These are phyloP conservation scores for Aureoboletus auriporus DNA, from an alignment of 768 basidiomycete genomes.

Conservation along the genomic window DNA sequence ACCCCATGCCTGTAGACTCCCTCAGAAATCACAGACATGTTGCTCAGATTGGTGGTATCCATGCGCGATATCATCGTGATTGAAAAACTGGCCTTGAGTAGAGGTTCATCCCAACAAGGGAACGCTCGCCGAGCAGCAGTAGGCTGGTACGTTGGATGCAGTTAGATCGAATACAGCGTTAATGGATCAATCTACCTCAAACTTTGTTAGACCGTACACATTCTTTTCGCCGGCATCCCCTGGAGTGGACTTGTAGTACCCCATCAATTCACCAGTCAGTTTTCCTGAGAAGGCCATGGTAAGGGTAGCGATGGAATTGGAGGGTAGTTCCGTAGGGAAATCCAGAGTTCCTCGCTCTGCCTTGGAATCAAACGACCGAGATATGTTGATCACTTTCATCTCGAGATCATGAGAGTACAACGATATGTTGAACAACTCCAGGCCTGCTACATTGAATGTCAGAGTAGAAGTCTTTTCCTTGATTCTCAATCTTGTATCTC, in stretches of 20 bases:
- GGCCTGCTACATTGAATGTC: constrained; percentile 60
- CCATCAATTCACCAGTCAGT: constrained; percentile 71
- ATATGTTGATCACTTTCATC: constrained; percentile 41
- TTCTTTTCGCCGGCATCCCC: constrained; percentile 61
- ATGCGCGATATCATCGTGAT: constrained; percentile 75
- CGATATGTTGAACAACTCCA: constrained; percentile 54
- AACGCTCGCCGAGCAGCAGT: constrained; percentile 81
- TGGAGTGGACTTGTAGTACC: constrained; percentile 73
- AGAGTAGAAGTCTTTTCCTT: constrained; percentile 55
- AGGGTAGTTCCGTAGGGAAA: constrained; percentile 56
- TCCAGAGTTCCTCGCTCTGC: constrained; percentile 65
- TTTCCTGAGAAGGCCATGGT: constrained; percentile 65
- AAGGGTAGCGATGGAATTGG: constrained; percentile 67
- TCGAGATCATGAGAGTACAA: constrained; percentile 54
- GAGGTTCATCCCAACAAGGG: constrained; percentile 93
- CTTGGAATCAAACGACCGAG: constrained; percentile 52
- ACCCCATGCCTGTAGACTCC: constrained; percentile 37
- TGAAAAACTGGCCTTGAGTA: constrained; percentile 78
- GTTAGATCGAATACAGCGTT: not conserved
- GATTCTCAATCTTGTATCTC: constrained; percentile 53
- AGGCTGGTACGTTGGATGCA: constrained; percentile 43
- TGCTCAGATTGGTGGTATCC: constrained; percentile 75
- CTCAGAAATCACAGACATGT: constrained; percentile 81
- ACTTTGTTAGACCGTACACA: constrained; percentile 83
- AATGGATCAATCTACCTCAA: constrained; percentile 49